Evolutionary conservation across 1,139 yeast genomes (phyloP), one percentile per base, ranked within the genome.

Genomic region (Pneumocystis murina): DNA sequence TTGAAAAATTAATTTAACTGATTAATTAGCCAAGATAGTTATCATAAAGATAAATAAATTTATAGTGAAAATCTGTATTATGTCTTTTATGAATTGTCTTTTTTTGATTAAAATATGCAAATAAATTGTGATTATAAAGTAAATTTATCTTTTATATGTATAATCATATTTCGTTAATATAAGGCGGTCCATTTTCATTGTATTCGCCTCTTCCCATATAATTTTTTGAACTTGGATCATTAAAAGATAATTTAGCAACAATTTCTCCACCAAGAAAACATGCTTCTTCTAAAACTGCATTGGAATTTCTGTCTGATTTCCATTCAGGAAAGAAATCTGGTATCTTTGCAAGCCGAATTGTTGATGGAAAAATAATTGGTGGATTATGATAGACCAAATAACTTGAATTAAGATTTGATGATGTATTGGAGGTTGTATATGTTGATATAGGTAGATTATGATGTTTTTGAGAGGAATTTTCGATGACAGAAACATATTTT

Each of bases 241-340:
- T 58, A 24, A 58, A 58, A n/a, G 60, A 38, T 12, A 58, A 12
- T 40, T 58, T 58, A 12, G 43, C 60, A 12, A 58, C 43, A 38
- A 58, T 58, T 24, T 58, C 36, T 12, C 62, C 65, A 24, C 65
- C 65, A 33, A 64, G 60, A 41, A 64, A 64, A 28, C 62, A 61
- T 12, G 64, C 65, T 36, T 64, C 65, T 61, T 64, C 65, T 30
- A 57, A 40, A 24, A 62, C 38, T 6, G 64, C 65, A 61, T 64
- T 62, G 16, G 30, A 28, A n/a, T 38, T 48, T 28, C 58, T 60
- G 12, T 62, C 62, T 36, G 41, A 84, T 74, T 91, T 91, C 97
- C 97, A 92, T 70, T 89, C 96, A 0, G 95, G 89, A 75, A 92
- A 92, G 74, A 92, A 91, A 62, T 91, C 97, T 0, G 97, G 95